Evolutionary conservation across 179 eudicot species (phyloP), one percentile per base, ranked within the genome.

Genomic region (Silene noctiflora): DNA sequence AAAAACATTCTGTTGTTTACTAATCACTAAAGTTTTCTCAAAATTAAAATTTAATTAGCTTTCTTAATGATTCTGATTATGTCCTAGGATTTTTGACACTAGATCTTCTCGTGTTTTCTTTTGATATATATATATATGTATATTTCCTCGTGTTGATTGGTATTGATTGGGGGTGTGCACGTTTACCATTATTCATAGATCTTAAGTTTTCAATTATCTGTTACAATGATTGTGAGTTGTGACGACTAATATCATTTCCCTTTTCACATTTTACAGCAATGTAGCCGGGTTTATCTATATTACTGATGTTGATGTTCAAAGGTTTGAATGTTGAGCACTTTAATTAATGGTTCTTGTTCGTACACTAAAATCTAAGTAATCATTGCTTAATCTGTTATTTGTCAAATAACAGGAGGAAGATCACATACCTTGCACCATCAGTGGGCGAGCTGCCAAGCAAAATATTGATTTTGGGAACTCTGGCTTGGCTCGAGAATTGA

Each of bases 401-500:
- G 10, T 69, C 55, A 42, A n/a, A 72, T 77, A 75, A 51, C 88
- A 95, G 99, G 89, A 88, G 81, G 81, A 91, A 88, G 67, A 79
- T 95, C 29, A 91, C 96, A 4, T 95, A 92, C 69, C 93, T 95
- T 53, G 93, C 99, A 42, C 99, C 97, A 53, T 92, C 96, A 2
- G 92, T 85, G 31, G 95, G 99, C 44, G 94, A 83, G 22, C 88
- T 93, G 55, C 97, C 99, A 0, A 80, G 96, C 81, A 89, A 77
- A 81, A 87, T 82, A 71, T 81, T 95, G 87, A 83, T 95, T n/a
- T 61, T 86, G 60, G 99, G 99, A 67, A 84, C 83, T 70, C 77
- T 95, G 79, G 78, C 91, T 19, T 95, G 97, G 97, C 76, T 87
- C 42, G 96, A 91, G 78, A 83, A 79, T 64, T 87, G 80, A 82